Evolutionary conservation across 2,329 filamentous ascomycete species (phyloP).

Genomic region (Zarea fungicola): DNA sequence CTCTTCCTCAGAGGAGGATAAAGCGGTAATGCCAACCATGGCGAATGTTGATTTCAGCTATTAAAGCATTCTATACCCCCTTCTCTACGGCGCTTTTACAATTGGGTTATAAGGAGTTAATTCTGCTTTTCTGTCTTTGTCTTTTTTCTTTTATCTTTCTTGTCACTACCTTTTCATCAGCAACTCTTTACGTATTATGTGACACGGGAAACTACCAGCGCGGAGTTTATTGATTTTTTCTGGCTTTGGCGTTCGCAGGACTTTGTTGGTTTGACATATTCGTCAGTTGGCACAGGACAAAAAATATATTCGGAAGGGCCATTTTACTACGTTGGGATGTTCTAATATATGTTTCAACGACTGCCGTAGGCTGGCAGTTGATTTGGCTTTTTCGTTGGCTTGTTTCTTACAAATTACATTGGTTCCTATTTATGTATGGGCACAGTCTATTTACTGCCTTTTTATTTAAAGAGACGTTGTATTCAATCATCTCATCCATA

Average conservation of each 20-base stretch:
- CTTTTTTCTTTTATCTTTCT: slow-evolving; percentile 9
- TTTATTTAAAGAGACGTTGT: neutral
- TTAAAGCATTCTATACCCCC: slow-evolving; percentile 31
- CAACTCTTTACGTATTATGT: slow-evolving; percentile 5
- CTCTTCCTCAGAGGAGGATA: slow-evolving; percentile 45
- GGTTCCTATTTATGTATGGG: neutral
- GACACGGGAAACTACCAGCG: slow-evolving; percentile 9
- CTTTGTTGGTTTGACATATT: neutral
- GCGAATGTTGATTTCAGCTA: slow-evolving; percentile 60
- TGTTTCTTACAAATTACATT: neutral
- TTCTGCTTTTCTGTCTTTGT: slow-evolving; percentile 14
- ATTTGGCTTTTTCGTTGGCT: neutral
- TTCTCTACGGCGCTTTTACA: neutral
- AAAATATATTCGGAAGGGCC: neutral
- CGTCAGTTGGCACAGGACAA: neutral
- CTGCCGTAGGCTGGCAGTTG: neutral
- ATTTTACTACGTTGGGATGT: neutral
- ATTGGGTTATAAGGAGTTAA: neutral
- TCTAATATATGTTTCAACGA: neutral
- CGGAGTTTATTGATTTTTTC: slow-evolving; percentile 12
- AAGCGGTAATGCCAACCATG: slow-evolving; percentile 43
- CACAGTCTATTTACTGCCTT: neutral
- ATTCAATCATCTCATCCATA: neutral
- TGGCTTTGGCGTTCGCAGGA: slow-evolving; percentile 10
- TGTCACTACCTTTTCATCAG: slow-evolving; percentile 1